A percentile compares a stretch with the other conserved stretches of the same genome.
These are phyloP conservation scores for Podila clonocystis DNA, from an alignment of 192 early-diverging fungal genomes.

Conservation along the genomic window DNA sequence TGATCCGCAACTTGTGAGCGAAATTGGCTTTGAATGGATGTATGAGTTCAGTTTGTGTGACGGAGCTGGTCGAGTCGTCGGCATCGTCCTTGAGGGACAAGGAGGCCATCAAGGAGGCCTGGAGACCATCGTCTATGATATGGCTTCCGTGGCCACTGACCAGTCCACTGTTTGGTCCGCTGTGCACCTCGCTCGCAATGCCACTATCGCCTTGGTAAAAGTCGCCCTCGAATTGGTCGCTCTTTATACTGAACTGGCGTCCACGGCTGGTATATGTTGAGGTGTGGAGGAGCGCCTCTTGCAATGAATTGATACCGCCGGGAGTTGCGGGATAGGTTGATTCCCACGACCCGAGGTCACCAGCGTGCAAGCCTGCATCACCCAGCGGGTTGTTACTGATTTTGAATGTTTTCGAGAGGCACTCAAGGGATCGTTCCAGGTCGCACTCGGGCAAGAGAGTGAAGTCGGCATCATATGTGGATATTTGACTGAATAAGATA, in stretches of 20 bases:
- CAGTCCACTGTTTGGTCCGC: slow-evolving; percentile 31
- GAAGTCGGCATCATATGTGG: slow-evolving; percentile 49
- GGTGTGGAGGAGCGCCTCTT: slow-evolving; percentile 34
- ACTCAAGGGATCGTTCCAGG: slow-evolving; percentile 37
- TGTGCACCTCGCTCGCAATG: slow-evolving; percentile 38
- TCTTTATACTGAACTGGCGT: slow-evolving; percentile 20
- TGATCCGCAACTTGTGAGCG: slow-evolving; percentile 32
- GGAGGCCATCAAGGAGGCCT: slow-evolving; percentile 29
- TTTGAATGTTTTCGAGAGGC: slow-evolving; percentile 19
- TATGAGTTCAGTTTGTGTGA: neutral
- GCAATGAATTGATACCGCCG: slow-evolving; percentile 29
- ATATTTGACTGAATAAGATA: slow-evolving; percentile 39
- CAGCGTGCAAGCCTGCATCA: slow-evolving; percentile 20
- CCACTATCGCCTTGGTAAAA: slow-evolving; percentile 27
- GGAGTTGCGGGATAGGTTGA: slow-evolving; percentile 29
- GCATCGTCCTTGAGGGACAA: slow-evolving; percentile 18
- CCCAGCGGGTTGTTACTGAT: slow-evolving; percentile 39
- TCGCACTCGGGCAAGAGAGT: slow-evolving; percentile 50
- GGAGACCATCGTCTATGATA: slow-evolving; percentile 21
- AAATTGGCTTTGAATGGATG: slow-evolving; percentile 22
- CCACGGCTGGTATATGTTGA: slow-evolving; percentile 13
- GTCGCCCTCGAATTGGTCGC: neutral
- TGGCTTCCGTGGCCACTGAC: slow-evolving; percentile 38
- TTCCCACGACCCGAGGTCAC: slow-evolving; percentile 40
- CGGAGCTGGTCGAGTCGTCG: neutral